Percentiles rank a stretch among this genome's conserved stretches.
phyloP scores from a whole-genome alignment of 208 protist species.

The Tritrichomonas musculus region DNA sequence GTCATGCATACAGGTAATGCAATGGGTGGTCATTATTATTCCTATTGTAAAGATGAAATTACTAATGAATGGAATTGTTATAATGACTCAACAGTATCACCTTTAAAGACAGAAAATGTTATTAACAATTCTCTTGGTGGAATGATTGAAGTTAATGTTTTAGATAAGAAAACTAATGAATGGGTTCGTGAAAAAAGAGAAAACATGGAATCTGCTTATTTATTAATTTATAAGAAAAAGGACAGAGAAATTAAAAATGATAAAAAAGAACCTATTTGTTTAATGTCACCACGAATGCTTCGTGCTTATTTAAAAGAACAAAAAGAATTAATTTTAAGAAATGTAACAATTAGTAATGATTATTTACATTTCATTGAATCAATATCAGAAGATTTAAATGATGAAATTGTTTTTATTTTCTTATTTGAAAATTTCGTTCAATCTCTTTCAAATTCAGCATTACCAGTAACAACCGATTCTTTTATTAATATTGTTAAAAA shows the following conservation, averaged over 20 bases:
- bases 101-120: neutral
- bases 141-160: neutral
- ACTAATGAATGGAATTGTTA: neutral
- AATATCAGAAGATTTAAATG: neutral
- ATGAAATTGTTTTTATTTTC: neutral
- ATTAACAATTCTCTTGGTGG: neutral
- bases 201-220: neutral
- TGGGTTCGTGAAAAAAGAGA: neutral
- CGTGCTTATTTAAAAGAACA: neutral
- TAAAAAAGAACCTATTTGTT: neutral
- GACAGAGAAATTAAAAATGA: neutral
- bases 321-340: neutral
- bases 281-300: neutral
- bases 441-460: too few species aligned
- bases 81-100: neutral
- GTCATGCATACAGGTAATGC: neutral
- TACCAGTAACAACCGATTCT: neutral
- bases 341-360: neutral
- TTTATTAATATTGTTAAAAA: neutral
- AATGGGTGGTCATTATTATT: conserved; percentile 19
- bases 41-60: neutral
- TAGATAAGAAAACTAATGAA: neutral
- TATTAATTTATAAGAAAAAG: conserved; percentile 9
- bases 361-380: neutral
- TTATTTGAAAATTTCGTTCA: neutral